These are phyloP conservation scores for Lactarius deliciosus DNA, from an alignment of 768 basidiomycete genomes.

Conservation along the genomic window DNA sequence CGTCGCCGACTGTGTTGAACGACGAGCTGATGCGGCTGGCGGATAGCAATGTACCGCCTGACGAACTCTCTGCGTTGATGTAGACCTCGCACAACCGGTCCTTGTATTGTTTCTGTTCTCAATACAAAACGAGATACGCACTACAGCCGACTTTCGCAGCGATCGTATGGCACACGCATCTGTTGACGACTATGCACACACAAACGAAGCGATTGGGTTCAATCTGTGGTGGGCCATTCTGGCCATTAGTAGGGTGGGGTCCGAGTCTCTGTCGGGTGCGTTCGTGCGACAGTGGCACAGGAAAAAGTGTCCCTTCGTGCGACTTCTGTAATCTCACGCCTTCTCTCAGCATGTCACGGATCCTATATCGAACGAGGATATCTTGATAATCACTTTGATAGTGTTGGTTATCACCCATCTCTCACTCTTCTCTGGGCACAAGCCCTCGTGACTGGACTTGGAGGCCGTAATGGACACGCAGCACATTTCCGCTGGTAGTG, in stretches of 20 bases:
- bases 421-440: no score
- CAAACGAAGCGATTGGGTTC: constrained; percentile 9
- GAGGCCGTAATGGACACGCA: no score
- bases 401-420: no score
- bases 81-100: neutral
- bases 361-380: no score
- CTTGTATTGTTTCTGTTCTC: neutral
- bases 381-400: no score
- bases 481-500: neutral
- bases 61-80: constrained; percentile 5
- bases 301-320: no score
- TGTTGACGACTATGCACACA: constrained; percentile 5
- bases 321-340: no score
- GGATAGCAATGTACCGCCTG: constrained; percentile 3
- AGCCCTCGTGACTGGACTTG: no score
- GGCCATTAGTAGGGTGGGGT: neutral
- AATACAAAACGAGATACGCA: neutral
- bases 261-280: no score
- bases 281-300: neutral
- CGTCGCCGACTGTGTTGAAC: constrained; percentile 6
- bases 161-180: constrained; percentile 1
- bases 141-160: neutral
- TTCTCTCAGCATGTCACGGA: no score
- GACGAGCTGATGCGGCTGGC: constrained; percentile 4
- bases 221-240: neutral